Base-by-base conservation (phyloP, 1,284 basidiomycete genomes). In the Phylloporus gajari region DNA sequence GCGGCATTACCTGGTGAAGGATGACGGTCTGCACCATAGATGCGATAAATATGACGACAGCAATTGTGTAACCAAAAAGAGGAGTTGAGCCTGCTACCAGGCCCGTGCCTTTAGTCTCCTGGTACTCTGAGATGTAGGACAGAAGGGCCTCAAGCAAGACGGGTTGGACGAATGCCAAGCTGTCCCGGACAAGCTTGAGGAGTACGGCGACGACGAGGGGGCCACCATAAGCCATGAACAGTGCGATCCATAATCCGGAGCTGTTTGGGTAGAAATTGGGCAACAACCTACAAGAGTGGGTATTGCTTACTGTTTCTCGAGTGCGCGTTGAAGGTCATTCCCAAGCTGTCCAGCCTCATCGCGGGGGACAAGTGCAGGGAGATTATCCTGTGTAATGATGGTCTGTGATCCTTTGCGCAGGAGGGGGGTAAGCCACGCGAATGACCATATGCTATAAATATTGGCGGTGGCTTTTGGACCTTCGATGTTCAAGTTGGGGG, bases 61-160 rank as follows among this genome's bases (percentile, higher is more conserved):
- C 93, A 72, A 97, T 91, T 9, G 90, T 84, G 76, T 95, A 96
- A 13, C 97, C 96, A 76, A 93, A 82, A 44, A 86, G 73, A 8
- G 85, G 81, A 65, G 81, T 86, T 4, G 30, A 30, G 17, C 19
- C 19, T 8, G 30, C 85, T 83, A 25, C 71, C 13, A 48, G 46
- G 46, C 23, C 46, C 9, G 6, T 25, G 25, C 46, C 64, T 32
- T 61, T 68, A 38, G 88, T 82, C 38, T 81, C 85, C 77, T 93
- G 91, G 81, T 96, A 97, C 8, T 85, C 83, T 0, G 94, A 91
- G 60, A 98, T 97, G 80, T 94, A 99, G 21, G 89, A 85, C 46
- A 99, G 86, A 13, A 99, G 86, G 77, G 91, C 87, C 25, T 94
- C 90, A 38, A 99, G 89, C 2, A 99, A 86, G 81, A 98, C 94